Evolutionary conservation across 805 yeast genomes (phyloP), one percentile per base, ranked within the genome.

Genomic region (Zygoascus flipseniorum): DNA sequence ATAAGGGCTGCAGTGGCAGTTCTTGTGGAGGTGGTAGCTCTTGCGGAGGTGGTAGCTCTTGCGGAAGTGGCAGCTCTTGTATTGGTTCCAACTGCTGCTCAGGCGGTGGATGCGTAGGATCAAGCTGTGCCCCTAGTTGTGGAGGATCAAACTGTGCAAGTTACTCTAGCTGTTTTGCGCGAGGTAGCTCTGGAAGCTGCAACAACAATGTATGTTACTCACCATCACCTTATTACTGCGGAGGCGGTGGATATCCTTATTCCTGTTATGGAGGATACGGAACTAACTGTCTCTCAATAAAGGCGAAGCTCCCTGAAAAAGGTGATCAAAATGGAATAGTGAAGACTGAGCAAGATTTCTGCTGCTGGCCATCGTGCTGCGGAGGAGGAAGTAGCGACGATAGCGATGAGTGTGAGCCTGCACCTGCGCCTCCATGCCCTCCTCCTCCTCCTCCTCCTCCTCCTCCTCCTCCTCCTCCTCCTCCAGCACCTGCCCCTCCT

Each of bases 11-110:
- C 13, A 31, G 52, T 20, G 16, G 31, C 13, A 23, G 16, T 16
- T 39, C 44, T 32, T 50, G 53, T 28, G 19, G 51, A 43, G 32
- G 20, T 14, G 20, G 32, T 18, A 11, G 14, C 23, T n/a, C 46
- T 8, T 43, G 46, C 41, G 26, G 37, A 10, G 37, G 18, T 16
- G 11, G 35, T 9, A 9, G 11, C 8, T 8, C 10, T 31, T 39
- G 35, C 31, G 16, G 52, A 48, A 28, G 51, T 20, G n/a, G 31
- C 23, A n/a, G n/a, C n/a, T n/a, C n/a, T n/a, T n/a, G n/a, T n/a
- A n/a, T n/a, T 50, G 54, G 43, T 49, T 31, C 23, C 52, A 32
- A 45, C 52, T 16, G 55, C 43, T 35, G 54, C 41, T 48, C 49
- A 19, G 48, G 52, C 31, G 19, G 53, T n/a, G 43, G 55, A 18